Evolutionary conservation across 108 stramenopile genomes (phyloP), one percentile per base, ranked within the genome.

Genomic region (Skeletonema tropicum): DNA sequence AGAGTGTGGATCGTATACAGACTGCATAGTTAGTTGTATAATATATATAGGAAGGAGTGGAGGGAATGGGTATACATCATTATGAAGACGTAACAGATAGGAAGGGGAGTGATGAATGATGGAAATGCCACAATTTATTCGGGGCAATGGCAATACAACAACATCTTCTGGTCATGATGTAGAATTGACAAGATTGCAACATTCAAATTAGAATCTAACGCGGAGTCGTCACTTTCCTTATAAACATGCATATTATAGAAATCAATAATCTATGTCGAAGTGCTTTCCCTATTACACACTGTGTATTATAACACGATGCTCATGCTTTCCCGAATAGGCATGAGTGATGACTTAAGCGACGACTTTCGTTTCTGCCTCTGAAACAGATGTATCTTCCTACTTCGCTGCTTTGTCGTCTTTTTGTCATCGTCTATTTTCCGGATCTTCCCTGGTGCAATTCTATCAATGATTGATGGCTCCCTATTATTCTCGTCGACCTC

Each of bases 1-100:
- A 96, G 86, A 89, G 85, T 57, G 68, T 94, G 39, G 95, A 94
- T 39, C 87, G 92, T 25, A 64, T 88, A 48, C 60, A 36, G 23
- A n/a, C 52, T 19, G 19, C 19, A 23, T 55, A 23, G 23, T 3
- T 25, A 23, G 15, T n/a, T n/a, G 13, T 0, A 45, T 35, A 2
- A 35, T 35, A 35, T 35, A 35, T 7, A 7, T 3, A 3, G 10
- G 9, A 39, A 3, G 12, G 38, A 11, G 2, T 12, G 9, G 11
- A 45, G n/a, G 42, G 15, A 45, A 45, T 45, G 15, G 15, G 11
- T 45, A n/a, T 15, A n/a, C 0, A 45, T n/a, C n/a, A n/a, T n/a
- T n/a, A n/a, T n/a, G n/a, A n/a, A n/a, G 42, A 45, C n/a, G 42
- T n/a, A 45, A 45, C n/a, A n/a, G n/a, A 45, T 45, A n/a, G 15